Evolutionary conservation across 75 land plant genomes (phyloP).

Genomic region (Chamaecyparis obtusa): DNA sequence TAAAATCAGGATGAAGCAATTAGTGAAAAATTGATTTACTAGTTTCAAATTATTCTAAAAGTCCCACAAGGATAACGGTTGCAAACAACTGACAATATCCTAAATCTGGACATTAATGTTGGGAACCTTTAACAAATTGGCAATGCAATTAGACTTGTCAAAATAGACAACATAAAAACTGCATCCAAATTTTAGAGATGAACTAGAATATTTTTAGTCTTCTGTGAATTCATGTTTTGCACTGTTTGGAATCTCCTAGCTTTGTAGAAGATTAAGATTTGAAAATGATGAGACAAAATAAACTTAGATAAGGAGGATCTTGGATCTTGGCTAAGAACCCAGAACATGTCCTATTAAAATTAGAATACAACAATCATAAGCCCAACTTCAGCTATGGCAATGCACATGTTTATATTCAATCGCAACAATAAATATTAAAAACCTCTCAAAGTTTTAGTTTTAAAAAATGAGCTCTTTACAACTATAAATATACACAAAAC

Average conservation of each 20-base stretch:
- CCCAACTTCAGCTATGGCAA: not conserved
- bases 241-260: no score
- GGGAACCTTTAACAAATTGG: not conserved
- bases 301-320: not conserved
- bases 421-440: not conserved
- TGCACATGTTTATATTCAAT: not conserved
- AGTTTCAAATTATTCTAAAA: not conserved
- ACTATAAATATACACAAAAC: not conserved
- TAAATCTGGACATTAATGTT: not conserved
- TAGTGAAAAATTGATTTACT: not conserved
- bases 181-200: not conserved
- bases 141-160: not conserved
- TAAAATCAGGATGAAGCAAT: conserved; percentile 4
- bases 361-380: not conserved
- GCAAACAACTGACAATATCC: not conserved
- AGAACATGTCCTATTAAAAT: not conserved
- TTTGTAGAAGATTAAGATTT: not conserved
- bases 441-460: not conserved
- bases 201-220: no score
- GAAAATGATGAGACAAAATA: not conserved
- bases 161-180: not conserved
- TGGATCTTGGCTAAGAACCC: not conserved
- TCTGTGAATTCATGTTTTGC: no score
- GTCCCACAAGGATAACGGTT: not conserved
- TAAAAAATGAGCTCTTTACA: not conserved